Percentiles rank a stretch among this genome's conserved stretches.
Conservation (phyloP, 78 protist species). For the Salpingoeca rosetta region DNA sequence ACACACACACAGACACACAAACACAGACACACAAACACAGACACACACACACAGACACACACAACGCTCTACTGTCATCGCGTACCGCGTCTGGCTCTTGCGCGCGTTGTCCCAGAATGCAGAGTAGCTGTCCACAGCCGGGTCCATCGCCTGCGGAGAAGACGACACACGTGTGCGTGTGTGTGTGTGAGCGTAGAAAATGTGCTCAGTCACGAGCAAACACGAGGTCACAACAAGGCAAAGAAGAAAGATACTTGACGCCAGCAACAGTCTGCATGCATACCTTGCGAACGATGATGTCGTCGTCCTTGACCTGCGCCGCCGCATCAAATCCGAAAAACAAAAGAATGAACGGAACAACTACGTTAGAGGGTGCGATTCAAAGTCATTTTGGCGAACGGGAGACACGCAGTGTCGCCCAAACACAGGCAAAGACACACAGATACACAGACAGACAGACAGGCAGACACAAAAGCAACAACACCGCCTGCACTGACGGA, state of each 20-base stretch:
- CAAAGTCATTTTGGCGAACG: too few species aligned
- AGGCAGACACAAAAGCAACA: too few species aligned
- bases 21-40: background rate
- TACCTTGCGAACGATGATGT: background rate
- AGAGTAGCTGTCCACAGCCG: too few species aligned
- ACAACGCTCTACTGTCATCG: background rate
- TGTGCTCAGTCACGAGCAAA: background rate
- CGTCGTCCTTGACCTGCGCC: background rate
- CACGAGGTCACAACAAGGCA: background rate
- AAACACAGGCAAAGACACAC: too few species aligned
- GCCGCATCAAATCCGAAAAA: background rate
- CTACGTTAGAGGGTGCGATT: background rate
- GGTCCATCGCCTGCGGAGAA: too few species aligned
- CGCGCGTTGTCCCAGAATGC: background rate
- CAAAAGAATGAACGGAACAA: background rate
- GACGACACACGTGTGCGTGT: background rate
- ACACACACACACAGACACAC: too few species aligned
- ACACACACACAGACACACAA: background rate
- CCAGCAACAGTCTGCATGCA: background rate
- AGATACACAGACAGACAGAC: too few species aligned
- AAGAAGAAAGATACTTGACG: background rate
- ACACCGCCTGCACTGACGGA: too few species aligned
- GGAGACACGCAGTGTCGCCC: too few species aligned
- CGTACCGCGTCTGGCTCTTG: background rate
- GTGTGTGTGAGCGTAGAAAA: background rate